These are phyloP conservation scores for Paxillus rubicundulus DNA, from an alignment of 768 basidiomycete species.

Conservation along the genomic window DNA sequence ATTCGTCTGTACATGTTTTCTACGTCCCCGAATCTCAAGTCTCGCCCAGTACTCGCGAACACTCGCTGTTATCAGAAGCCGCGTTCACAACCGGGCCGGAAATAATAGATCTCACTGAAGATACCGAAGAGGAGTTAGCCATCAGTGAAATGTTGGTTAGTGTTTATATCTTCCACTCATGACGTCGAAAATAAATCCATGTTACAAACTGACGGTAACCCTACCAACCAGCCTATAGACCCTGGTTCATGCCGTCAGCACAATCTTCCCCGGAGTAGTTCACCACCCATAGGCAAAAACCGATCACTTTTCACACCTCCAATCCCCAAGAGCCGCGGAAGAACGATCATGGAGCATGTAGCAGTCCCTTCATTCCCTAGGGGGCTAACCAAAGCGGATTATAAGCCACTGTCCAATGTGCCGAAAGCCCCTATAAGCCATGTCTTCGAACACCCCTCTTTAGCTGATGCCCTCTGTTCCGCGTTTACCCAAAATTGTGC, in stretches of 20 bases:
- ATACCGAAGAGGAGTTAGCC: slow-evolving; percentile 21
- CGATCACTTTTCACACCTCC: slow-evolving; percentile 31
- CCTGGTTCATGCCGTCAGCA: slow-evolving; percentile 7
- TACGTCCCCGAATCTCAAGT: slow-evolving; percentile 2
- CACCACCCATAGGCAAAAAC: slow-evolving; percentile 8
- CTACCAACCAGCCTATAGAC: background rate
- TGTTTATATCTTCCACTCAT: slow-evolving; percentile 4
- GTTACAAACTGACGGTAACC: background rate
- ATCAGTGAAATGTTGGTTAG: slow-evolving; percentile 16
- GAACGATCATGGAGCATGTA: slow-evolving; percentile 15
- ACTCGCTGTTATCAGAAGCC: background rate
- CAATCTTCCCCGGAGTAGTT: background rate
- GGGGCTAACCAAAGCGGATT: slow-evolving; percentile 20
- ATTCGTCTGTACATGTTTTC: slow-evolving; percentile 5
- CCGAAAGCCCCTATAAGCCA: background rate
- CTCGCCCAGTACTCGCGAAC: slow-evolving; percentile 1
- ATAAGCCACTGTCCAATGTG: slow-evolving; percentile 7
- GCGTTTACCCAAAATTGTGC: background rate
- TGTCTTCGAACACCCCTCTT: background rate
- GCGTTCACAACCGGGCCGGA: slow-evolving; percentile 3
- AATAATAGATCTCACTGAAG: slow-evolving; percentile 23
- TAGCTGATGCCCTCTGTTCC: background rate
- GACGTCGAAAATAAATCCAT: background rate
- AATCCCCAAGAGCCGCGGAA: slow-evolving; percentile 8
- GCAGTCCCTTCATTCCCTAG: slow-evolving; percentile 21